phyloP scores from a whole-genome alignment of 805 yeast species.

The Metschnikowia sp. region DNA sequence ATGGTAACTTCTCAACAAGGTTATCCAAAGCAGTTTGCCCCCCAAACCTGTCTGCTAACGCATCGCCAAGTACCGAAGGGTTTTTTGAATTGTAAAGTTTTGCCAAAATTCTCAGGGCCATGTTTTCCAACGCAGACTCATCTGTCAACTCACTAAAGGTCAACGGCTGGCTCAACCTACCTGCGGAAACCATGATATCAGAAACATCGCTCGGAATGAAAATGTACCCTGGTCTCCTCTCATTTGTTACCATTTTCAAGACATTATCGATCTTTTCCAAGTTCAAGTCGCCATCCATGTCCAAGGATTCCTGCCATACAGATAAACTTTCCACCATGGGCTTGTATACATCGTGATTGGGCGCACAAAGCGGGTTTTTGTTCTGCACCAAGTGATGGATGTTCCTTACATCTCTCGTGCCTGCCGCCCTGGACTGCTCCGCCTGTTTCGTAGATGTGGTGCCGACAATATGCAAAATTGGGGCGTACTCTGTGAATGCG shows the following conservation, averaged over 20 bases:
- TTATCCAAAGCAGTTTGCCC: conserved; percentile 42
- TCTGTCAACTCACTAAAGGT: conserved; percentile 15
- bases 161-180: conserved; percentile 19
- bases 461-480: conserved; percentile 85
- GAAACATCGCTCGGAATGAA: conserved; percentile 73
- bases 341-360: conserved; percentile 67
- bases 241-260: conserved; percentile 48
- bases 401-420: conserved; percentile 19
- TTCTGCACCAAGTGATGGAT: conserved; percentile 62
- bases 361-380: conserved; percentile 44
- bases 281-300: conserved; percentile 26
- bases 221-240: conserved; percentile 78
- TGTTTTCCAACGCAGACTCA: conserved; percentile 16
- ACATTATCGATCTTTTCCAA: conserved; percentile 62
- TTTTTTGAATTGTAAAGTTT: conserved; percentile 49
- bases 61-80: conserved; percentile 73
- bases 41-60: conserved; percentile 61
- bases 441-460: conserved; percentile 35
- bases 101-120: conserved; percentile 39
- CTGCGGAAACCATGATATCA: conserved; percentile 29
- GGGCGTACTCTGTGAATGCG: conserved; percentile 76
- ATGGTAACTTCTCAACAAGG: conserved; percentile 45
- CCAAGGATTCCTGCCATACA: conserved; percentile 44
- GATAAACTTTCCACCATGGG: conserved; percentile 58
- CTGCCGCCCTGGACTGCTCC: conserved; percentile 18